A percentile compares a stretch with the other conserved stretches of the same genome.
Conservation (phyloP, 345 rosid species). For the Combretum micranthum region DNA sequence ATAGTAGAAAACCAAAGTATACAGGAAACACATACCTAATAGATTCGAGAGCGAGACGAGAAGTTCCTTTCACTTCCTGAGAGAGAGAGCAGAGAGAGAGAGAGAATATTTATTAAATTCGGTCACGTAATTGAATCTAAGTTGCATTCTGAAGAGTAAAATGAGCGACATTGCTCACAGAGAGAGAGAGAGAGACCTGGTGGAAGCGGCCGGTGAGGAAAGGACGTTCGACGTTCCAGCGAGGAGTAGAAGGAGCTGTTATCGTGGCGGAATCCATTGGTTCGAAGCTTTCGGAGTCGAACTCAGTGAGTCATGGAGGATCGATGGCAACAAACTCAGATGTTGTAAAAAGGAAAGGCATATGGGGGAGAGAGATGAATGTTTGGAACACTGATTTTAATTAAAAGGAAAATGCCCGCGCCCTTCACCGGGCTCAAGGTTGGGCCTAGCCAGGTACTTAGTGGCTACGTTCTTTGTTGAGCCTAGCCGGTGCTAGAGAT, state of each 20-base stretch:
- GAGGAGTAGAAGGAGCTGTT: constrained; percentile 71
- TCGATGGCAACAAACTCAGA: too few species aligned
- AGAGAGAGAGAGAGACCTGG: constrained; percentile 29
- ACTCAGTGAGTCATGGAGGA: neutral
- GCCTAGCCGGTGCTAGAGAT: too few species aligned
- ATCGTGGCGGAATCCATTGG: constrained; percentile 10
- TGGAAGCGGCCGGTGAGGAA: constrained; percentile 90
- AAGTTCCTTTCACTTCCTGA: constrained; percentile 57
- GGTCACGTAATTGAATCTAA: too few species aligned
- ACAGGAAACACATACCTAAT: constrained; percentile 28
- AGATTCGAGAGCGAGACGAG: constrained; percentile 45
- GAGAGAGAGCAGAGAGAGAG: constrained; percentile 5
- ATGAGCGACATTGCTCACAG: neutral
- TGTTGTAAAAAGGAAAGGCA: too few species aligned
- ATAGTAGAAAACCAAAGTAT: too few species aligned
- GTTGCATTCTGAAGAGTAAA: too few species aligned
- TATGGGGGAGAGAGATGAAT: too few species aligned
- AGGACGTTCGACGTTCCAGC: constrained; percentile 85
- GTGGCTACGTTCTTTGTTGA: too few species aligned
- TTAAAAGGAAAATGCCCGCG: too few species aligned
- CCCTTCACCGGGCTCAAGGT: too few species aligned
- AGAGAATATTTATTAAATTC: neutral
- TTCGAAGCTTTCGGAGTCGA: neutral
- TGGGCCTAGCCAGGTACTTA: too few species aligned
- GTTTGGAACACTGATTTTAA: too few species aligned